Evolutionary conservation across 169 alveolate genomes (phyloP).

Genomic region (Sarcocystis neurona): DNA sequence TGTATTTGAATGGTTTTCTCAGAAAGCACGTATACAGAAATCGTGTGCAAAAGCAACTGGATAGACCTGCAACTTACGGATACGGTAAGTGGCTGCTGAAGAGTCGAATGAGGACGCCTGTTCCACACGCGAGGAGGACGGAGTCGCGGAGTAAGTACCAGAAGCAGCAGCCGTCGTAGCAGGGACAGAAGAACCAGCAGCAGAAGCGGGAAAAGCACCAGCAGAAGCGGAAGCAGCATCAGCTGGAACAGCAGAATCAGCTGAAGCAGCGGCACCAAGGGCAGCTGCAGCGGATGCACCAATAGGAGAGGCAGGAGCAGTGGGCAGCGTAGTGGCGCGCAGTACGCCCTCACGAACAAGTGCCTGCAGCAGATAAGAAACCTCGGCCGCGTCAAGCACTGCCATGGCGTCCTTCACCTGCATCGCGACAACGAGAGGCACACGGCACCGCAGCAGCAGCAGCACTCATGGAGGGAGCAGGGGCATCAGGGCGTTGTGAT

Average conservation of each 20-base stretch:
- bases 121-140: too few species aligned
- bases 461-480: too few species aligned
- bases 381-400: background rate
- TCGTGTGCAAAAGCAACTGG: too few species aligned
- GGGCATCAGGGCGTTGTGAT: too few species aligned
- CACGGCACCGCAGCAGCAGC: too few species aligned
- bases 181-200: background rate
- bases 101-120: too few species aligned
- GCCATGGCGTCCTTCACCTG: conserved; percentile 7
- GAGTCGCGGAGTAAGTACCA: too few species aligned
- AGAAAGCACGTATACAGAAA: too few species aligned
- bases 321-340: background rate
- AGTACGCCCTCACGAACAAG: background rate
- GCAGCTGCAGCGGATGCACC: background rate
- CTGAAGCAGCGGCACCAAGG: background rate
- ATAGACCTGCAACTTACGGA: too few species aligned
- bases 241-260: background rate
- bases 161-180: too few species aligned
- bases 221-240: background rate
- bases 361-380: background rate
- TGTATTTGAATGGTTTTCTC: too few species aligned
- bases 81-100: too few species aligned
- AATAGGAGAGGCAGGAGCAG: background rate
- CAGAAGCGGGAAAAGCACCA: background rate
- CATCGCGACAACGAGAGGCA: background rate